Conservation (phyloP, 805 yeast species). For the Cyberlindnera misumaiensis region DNA sequence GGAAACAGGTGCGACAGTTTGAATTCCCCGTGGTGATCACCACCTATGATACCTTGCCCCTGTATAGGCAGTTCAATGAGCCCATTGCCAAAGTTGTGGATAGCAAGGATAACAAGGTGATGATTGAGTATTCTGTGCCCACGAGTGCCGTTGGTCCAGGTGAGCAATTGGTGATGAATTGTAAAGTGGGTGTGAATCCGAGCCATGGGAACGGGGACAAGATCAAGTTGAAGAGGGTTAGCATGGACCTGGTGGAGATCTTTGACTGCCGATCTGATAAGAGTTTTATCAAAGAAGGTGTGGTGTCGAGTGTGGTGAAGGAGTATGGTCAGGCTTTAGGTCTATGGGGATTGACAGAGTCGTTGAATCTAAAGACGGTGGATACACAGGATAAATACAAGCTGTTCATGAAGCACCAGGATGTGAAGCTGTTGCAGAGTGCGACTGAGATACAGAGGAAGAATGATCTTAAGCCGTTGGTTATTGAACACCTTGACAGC, state of each 20-base stretch:
- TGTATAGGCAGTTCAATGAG: constrained; percentile 48
- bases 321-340: constrained; percentile 13
- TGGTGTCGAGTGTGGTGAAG: constrained; percentile 25
- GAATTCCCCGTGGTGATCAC: constrained; percentile 49
- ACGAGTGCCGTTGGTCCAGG: constrained; percentile 52
- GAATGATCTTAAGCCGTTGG: constrained; percentile 25
- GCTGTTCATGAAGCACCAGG: constrained; percentile 27
- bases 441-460: constrained; percentile 12
- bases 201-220: constrained; percentile 9
- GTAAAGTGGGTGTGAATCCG: constrained; percentile 32
- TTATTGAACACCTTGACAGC: constrained; percentile 15
- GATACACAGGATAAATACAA: constrained; percentile 21
- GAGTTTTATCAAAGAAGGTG: constrained; percentile 39
- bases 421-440: constrained; percentile 22
- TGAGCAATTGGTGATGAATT: constrained; percentile 37
- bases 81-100: constrained; percentile 36
- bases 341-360: constrained; percentile 4
- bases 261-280: constrained; percentile 34
- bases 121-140: constrained; percentile 40
- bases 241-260: constrained; percentile 45
- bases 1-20: constrained; percentile 10
- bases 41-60: constrained; percentile 50
- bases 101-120: constrained; percentile 43
- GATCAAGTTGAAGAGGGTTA: constrained; percentile 37
- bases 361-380: constrained; percentile 23